Base-by-base conservation (phyloP, 2,329 filamentous ascomycete species). In the Microcyclospora tardicrescens region DNA sequence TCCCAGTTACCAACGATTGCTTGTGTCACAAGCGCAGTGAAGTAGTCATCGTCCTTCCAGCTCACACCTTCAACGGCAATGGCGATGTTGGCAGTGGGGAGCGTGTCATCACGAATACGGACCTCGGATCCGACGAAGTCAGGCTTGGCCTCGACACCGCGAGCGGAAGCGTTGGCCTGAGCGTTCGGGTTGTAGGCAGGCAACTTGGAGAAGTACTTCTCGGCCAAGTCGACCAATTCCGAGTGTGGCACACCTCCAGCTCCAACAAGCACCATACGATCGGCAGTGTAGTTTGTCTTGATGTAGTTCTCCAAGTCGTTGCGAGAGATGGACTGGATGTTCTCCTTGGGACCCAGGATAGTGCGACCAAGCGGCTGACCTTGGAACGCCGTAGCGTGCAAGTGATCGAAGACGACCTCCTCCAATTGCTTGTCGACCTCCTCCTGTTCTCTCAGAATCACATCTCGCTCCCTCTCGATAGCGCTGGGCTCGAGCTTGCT, bases 341-440 rank as follows among this genome's bases (percentile, higher is more conserved):
- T 98, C 74, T 98, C 79, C 68, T 86, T 87, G 53, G 91, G 91
- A 53, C 91, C 91, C 49, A 98, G 78, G 64, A 98, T 98, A 55
- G 91, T 98, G 63, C 91, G 87, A 65, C 91, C 91, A 43, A 98
- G 79, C 46, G 91, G 82, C 72, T 98, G 91, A 62, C 80, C 75
- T 72, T 95, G 87, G 79, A 84, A 98, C 57, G 91, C 93, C 54
- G 91, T 98, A 59, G 91, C 89, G 69, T 98, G 91, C 43, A 98
- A 75, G 69, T 98, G 91, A 70, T 98, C 91, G 60, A 98, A 98
- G 44, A 98, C 93, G 52, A 98, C 91, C 71, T 98, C 91, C 72
- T 98, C 93, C 43, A 96, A 73, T 72, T 96, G 89, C 78, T 98
- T 98, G 77, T 98, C 91, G 52, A 98, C 93, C 74, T 98, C 91